These are phyloP conservation scores for Phalaenopsis aphrodite DNA, from an alignment of 106 monocot genomes.

Conservation along the genomic window DNA sequence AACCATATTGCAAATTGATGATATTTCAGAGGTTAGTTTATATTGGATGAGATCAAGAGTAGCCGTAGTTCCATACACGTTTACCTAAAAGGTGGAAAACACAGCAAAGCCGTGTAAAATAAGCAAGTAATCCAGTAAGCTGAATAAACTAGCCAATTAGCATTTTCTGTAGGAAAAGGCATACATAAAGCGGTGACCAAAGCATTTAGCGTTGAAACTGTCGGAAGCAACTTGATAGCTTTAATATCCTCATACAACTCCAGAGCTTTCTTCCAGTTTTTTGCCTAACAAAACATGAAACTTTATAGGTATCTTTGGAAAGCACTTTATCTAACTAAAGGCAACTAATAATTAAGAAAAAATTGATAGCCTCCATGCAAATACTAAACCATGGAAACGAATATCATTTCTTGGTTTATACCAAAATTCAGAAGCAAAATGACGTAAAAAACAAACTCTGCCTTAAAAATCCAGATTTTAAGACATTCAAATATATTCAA, in stretches of 20 bases:
- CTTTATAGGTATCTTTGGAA: background rate
- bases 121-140: background rate
- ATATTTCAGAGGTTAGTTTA: background rate
- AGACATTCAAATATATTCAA: background rate
- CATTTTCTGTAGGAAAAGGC: conserved; percentile 1
- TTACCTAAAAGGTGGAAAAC: background rate
- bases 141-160: background rate
- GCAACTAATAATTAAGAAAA: background rate
- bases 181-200: conserved; percentile 81
- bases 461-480: background rate
- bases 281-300: conserved; percentile 42
- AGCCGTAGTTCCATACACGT: background rate
- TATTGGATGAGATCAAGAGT: background rate
- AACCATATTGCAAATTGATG: too few species aligned
- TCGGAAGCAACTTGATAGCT: conserved; percentile 58
- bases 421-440: background rate
- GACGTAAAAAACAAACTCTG: background rate
- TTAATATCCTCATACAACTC: conserved; percentile 83
- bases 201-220: conserved; percentile 88
- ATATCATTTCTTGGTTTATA: background rate
- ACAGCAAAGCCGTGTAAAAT: background rate
- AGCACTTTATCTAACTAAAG: conserved; percentile 1
- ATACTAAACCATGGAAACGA: background rate
- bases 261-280: conserved; percentile 85
- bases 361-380: background rate